Percentiles rank a stretch among this genome's conserved stretches.
phyloP scores from a whole-genome alignment of 106 monocot genomes.

The Dendrobium officinale region DNA sequence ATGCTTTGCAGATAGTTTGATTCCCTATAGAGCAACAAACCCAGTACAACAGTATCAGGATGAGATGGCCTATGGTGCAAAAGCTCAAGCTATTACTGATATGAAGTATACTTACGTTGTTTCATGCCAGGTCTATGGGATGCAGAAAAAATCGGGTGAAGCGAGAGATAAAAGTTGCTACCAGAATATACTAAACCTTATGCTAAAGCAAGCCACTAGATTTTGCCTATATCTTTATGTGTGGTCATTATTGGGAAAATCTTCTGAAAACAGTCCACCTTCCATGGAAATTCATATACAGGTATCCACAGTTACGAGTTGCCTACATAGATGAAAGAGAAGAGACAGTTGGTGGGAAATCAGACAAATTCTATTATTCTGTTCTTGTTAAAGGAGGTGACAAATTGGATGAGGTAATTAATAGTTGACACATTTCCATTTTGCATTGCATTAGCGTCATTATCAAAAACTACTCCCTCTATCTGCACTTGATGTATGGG shows the following conservation, averaged over 20 bases:
- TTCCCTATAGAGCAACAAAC: constrained; percentile 27
- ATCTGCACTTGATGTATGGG: background rate
- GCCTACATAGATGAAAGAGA: constrained; percentile 96
- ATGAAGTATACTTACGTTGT: constrained; percentile 95
- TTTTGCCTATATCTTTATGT: background rate
- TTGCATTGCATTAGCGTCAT: background rate
- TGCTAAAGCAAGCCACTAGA: constrained; percentile 39
- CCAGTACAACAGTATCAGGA: constrained; percentile 30
- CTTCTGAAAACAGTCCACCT: background rate
- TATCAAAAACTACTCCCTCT: background rate
- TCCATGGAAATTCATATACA: constrained; percentile 19
- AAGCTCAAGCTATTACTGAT: constrained; percentile 61
- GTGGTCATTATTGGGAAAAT: background rate
- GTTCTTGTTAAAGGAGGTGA: constrained; percentile 96
- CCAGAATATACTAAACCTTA: constrained; percentile 78
- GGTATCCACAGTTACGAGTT: constrained; percentile 77
- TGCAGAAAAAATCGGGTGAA: constrained; percentile 66
- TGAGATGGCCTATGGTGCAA: constrained; percentile 15
- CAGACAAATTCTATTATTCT: constrained; percentile 77
- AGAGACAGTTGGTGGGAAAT: constrained; percentile 47
- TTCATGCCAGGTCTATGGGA: constrained; percentile 90
- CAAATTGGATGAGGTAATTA: constrained; percentile 85
- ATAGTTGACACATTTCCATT: background rate
- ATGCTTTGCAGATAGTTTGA: constrained; percentile 35
- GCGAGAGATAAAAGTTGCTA: constrained; percentile 54